These are phyloP conservation scores for Ceraceosorus guamensis DNA, from an alignment of 1,284 basidiomycete genomes.

Conservation along the genomic window DNA sequence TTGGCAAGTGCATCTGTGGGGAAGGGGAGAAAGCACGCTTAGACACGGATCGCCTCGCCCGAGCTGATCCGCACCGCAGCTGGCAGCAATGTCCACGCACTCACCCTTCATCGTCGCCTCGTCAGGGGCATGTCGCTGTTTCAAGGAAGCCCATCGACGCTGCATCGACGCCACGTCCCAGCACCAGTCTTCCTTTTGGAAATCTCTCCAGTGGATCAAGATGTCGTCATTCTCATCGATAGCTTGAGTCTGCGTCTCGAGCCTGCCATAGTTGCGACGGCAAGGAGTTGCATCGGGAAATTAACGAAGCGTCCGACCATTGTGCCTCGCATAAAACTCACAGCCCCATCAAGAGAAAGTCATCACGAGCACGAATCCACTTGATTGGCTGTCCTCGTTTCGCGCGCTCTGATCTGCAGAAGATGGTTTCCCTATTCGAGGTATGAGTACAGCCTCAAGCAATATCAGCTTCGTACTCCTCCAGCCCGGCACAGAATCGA, in stretches of 20 bases:
- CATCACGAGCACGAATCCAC: neutral
- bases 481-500: too few relatives aligned
- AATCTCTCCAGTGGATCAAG: neutral
- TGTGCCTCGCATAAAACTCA: slow-evolving; percentile 2
- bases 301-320: neutral
- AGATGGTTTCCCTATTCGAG: neutral
- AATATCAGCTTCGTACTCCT: too few relatives aligned
- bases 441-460: too few relatives aligned
- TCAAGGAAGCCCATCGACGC: too few relatives aligned
- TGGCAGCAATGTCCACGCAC: too few relatives aligned
- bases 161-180: neutral
- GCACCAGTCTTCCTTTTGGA: neutral
- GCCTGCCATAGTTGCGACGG: too few relatives aligned
- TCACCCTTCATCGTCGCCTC: too few relatives aligned
- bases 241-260: neutral
- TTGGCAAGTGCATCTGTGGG: too few relatives aligned
- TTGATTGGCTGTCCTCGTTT: neutral
- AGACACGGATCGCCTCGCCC: too few relatives aligned
- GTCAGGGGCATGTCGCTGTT: too few relatives aligned
- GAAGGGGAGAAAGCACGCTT: too few relatives aligned
- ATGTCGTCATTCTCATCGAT: slow-evolving; percentile 2
- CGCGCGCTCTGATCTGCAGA: neutral
- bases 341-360: neutral
- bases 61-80: too few relatives aligned
- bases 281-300: neutral